phyloP scores from a whole-genome alignment of 1,139 yeast genomes.

The Suhomyces chickasaworum region DNA sequence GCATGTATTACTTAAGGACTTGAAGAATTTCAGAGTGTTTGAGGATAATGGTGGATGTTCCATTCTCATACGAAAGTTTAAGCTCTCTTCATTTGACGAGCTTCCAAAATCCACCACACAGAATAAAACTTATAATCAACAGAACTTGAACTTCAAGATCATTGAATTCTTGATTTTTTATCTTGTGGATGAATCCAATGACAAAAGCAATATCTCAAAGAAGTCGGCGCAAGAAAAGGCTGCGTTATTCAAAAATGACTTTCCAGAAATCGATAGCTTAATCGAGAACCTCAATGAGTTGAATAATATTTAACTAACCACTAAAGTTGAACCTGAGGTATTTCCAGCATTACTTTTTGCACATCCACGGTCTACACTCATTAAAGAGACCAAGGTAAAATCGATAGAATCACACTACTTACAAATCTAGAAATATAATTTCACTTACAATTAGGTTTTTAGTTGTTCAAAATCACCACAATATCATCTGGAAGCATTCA shows the following conservation, averaged over 20 bases:
- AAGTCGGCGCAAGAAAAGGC: slow-evolving; percentile 56
- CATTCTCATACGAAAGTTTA: slow-evolving; percentile 46
- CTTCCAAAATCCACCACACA: slow-evolving; percentile 8
- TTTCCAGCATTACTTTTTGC: too few relatives aligned
- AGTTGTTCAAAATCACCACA: too few relatives aligned
- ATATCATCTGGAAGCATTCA: too few relatives aligned
- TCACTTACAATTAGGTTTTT: too few relatives aligned
- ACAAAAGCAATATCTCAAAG: slow-evolving; percentile 22
- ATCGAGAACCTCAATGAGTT: slow-evolving; percentile 43
- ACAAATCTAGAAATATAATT: too few relatives aligned
- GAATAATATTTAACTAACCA: slow-evolving; percentile 17
- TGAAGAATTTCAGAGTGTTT: slow-evolving; percentile 58
- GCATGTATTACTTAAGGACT: slow-evolving; percentile 60
- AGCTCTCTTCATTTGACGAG: slow-evolving; percentile 20
- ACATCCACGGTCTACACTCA: too few relatives aligned
- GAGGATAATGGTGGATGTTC: slow-evolving; percentile 63
- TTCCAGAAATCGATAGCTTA: slow-evolving; percentile 46
- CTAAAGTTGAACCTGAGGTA: too few relatives aligned
- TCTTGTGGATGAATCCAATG: slow-evolving; percentile 61
- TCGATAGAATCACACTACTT: too few relatives aligned
- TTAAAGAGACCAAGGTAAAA: too few relatives aligned
- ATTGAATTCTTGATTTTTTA: slow-evolving; percentile 75
- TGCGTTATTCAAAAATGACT: slow-evolving; percentile 48
- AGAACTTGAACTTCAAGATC: slow-evolving; percentile 57
- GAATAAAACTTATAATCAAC: slow-evolving; percentile 25